phyloP scores from a whole-genome alignment of 1,284 basidiomycete species.

The Rhodotorula mucilaginosa region DNA sequence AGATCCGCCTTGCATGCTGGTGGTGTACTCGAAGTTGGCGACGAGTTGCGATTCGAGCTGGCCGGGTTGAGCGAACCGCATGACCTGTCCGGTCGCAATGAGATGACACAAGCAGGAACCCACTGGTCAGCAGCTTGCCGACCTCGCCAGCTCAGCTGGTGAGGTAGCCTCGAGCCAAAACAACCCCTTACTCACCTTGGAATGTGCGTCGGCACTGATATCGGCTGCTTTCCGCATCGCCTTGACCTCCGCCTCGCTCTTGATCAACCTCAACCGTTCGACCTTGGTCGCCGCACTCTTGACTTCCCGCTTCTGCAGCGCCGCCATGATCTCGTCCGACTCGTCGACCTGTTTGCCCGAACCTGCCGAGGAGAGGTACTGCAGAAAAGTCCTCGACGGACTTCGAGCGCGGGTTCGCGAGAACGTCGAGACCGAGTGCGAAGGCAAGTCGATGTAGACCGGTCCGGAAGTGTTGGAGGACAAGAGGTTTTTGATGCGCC shows the following conservation, averaged over 20 bases:
- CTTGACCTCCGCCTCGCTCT: conserved; percentile 65
- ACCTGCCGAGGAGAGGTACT: conserved; percentile 27
- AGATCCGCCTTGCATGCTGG: conserved; percentile 66
- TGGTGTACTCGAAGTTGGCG: conserved; percentile 84
- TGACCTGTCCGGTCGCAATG: conserved; percentile 50
- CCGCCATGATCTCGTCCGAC: conserved; percentile 46
- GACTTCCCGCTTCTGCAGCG: conserved; percentile 47
- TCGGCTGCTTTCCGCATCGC: conserved; percentile 72
- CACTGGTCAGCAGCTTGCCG: not conserved
- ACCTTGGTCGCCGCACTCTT: conserved; percentile 56
- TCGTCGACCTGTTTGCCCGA: conserved; percentile 36
- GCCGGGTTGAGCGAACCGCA: conserved; percentile 61
- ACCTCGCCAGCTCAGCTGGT: no score
- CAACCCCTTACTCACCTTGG: conserved; percentile 58
- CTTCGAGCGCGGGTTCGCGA: conserved; percentile 26
- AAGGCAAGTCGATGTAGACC: conserved; percentile 52
- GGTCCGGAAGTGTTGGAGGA: conserved; percentile 31
- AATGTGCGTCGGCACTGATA: conserved; percentile 70
- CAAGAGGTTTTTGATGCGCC: conserved; percentile 47
- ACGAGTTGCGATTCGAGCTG: conserved; percentile 72
- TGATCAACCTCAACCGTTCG: conserved; percentile 63
- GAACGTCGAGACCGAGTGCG: conserved; percentile 17
- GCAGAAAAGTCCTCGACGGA: conserved; percentile 43
- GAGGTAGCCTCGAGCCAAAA: not conserved
- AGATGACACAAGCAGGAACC: conserved; percentile 8